Conservation (phyloP, 1,284 basidiomycete genomes). For the Cryptococcus sp. region DNA sequence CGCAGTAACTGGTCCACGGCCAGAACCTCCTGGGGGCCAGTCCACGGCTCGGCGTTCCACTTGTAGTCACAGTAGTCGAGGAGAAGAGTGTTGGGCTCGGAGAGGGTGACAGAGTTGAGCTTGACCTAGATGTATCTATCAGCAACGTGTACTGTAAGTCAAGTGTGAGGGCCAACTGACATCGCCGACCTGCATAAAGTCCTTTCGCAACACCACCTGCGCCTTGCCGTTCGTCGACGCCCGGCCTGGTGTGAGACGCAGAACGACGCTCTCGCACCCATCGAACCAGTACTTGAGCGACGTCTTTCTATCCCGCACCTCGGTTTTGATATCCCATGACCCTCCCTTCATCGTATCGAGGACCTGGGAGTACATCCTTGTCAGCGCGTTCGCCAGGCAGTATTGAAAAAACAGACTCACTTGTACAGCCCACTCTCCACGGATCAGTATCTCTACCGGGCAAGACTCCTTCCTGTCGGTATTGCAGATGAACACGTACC, state of each 20-base stretch:
- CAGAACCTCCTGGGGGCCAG: constrained; percentile 22
- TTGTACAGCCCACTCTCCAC: constrained; percentile 20
- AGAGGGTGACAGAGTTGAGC: constrained; percentile 16
- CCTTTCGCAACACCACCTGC: constrained; percentile 13
- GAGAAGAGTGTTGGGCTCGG: constrained; percentile 28
- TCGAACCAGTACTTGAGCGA: constrained; percentile 22
- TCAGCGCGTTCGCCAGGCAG: too few species aligned
- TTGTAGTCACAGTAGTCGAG: constrained; percentile 24
- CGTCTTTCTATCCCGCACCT: constrained; percentile 10
- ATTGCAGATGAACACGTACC: constrained; percentile 31
- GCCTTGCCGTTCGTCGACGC: not conserved
- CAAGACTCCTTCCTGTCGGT: constrained; percentile 25
- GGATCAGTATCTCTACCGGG: constrained; percentile 13
- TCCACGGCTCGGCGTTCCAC: constrained; percentile 23
- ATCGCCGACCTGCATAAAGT: constrained; percentile 20
- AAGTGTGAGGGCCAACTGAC: constrained; percentile 3
- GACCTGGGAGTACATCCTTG: constrained; percentile 2
- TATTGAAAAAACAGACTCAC: too few species aligned
- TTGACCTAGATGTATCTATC: constrained; percentile 7
- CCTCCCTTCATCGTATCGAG: constrained; percentile 22
- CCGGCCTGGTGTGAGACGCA: constrained; percentile 10
- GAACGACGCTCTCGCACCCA: constrained; percentile 20
- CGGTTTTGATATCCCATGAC: constrained; percentile 12
- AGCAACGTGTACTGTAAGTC: not conserved
- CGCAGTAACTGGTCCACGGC: constrained; percentile 28